phyloP scores from a whole-genome alignment of 345 rosid species.

The Rhodamnia argentea region DNA sequence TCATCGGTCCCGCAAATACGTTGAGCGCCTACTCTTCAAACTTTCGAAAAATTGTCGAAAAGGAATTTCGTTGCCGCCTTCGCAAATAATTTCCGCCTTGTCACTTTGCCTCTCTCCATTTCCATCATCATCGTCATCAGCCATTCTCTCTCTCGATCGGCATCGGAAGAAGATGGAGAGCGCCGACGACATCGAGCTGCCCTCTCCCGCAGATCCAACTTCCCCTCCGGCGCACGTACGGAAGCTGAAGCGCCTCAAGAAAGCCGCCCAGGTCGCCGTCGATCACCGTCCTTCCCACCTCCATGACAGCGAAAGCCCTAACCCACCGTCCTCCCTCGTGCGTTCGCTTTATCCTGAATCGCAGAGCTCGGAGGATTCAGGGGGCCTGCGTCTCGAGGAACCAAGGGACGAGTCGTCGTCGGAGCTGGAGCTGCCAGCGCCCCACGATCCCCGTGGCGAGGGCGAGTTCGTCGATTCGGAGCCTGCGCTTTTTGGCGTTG shows the following conservation, averaged over 20 bases:
- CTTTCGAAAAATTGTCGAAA: background rate
- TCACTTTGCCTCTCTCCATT: background rate
- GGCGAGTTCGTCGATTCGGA: background rate
- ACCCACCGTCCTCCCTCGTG: background rate
- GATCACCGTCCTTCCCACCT: background rate
- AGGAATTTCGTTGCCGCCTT: constrained; percentile 1
- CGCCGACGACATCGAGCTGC: constrained; percentile 33
- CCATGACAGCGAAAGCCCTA: background rate
- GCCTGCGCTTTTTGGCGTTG: background rate
- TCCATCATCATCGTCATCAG: background rate
- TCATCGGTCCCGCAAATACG: background rate
- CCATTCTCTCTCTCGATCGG: background rate
- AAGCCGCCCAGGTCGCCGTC: constrained; percentile 5
- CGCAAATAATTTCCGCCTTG: background rate
- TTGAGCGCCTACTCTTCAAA: background rate
- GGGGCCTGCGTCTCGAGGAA: background rate
- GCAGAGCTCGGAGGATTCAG: background rate
- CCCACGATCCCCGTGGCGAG: background rate
- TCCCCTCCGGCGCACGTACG: constrained; percentile 31
- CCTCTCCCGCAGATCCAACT: constrained; percentile 30
- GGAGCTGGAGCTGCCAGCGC: background rate
- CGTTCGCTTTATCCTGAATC: background rate
- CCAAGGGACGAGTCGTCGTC: background rate
- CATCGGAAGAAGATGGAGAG: constrained; percentile 21
- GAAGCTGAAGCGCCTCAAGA: constrained; percentile 67